Base-by-base conservation (phyloP, 352 stramenopile genomes). In the Halophytophthora batemanensis region DNA sequence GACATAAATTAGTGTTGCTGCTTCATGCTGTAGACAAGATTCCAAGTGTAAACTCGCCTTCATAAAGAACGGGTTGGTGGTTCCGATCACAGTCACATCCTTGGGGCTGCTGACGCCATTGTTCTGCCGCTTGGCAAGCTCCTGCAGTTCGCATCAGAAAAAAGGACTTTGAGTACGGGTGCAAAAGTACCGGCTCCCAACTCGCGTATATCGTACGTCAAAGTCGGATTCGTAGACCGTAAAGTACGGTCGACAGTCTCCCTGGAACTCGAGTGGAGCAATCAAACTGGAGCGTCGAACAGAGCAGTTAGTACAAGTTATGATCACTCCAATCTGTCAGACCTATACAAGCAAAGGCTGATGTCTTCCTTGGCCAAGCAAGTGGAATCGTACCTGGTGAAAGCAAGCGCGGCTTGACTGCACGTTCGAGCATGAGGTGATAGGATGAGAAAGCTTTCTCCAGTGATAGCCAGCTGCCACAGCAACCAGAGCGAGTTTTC, bases 11-110 rank as follows among this genome's bases (percentile, higher is more conserved):
- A 48, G 10, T 31, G 0, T 14, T 8, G 3, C 17, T 13, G 23
- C n/a, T n/a, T n/a, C n/a, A n/a, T n/a, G n/a, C n/a, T n/a, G n/a
- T n/a, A n/a, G n/a, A n/a, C n/a, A n/a, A n/a, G n/a, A n/a, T n/a
- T n/a, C n/a, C 22, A 2, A 48, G 33, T 22, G 6, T 8, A 25
- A 19, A 40, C 2, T 18, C 14, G 10, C 1, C 69, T 93, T 95
- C 68, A 93, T 74, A 45, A 95, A 95, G 48, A 93, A 93, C 2
- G 85, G 85, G 25, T 93, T 95, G 17, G 85, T 95, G 18, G 82
- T 91, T 45, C 85, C 85, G 15, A 95, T 71, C 0, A 93, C 64
- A 29, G 67, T 89, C 50, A 79, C 75, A 21, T 69, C 50, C 22
- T 78, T 72, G 0, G 66, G 61, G 28, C 47, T 51, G 50, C 74